Evolutionary conservation across 495 filamentous ascomycete genomes (phyloP).

Genomic region (Paragyromitra xinjiangensis): DNA sequence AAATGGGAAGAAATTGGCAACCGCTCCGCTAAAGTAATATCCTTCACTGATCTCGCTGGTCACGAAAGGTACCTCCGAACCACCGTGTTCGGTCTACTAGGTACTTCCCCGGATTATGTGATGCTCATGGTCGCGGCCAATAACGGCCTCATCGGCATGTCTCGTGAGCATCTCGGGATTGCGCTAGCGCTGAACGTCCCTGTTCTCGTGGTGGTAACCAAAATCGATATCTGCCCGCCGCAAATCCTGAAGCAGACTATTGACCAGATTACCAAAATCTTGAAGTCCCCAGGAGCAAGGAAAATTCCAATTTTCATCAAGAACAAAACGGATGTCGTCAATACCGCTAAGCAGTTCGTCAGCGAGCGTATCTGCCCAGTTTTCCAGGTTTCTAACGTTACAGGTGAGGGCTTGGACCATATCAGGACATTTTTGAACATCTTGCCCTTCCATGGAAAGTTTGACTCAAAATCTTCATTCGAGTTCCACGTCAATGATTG

Average conservation of each 20-base stretch:
- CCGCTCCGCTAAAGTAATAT: slow-evolving; percentile 94
- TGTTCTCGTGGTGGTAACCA: slow-evolving; percentile 97
- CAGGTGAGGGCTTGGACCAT: slow-evolving; percentile 78
- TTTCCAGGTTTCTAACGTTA: slow-evolving; percentile 98
- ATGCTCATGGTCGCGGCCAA: slow-evolving; percentile 98
- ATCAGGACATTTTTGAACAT: slow-evolving; percentile 95
- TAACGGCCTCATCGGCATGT: slow-evolving; percentile 97
- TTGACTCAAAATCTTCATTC: slow-evolving; percentile 85
- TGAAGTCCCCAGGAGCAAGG: slow-evolving; percentile 90
- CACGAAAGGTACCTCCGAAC: slow-evolving; percentile 96
- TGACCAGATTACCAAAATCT: slow-evolving; percentile 85
- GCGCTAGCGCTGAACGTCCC: slow-evolving; percentile 94
- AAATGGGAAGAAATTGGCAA: slow-evolving; percentile 99
- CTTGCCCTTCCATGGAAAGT: slow-evolving; percentile 92
- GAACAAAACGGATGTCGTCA: slow-evolving; percentile 86
- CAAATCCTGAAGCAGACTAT: slow-evolving; percentile 95
- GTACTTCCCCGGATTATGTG: slow-evolving; percentile 96
- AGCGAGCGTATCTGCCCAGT: slow-evolving; percentile 94
- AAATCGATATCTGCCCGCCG: slow-evolving; percentile 98
- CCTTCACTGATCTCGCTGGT: slow-evolving; percentile 93
- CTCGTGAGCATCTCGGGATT: slow-evolving; percentile 96
- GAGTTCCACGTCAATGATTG: slow-evolving; percentile 98
- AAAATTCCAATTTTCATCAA: slow-evolving; percentile 99
- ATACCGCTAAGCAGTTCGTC: slow-evolving; percentile 95
- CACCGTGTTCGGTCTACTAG: slow-evolving; percentile 93